Conservation (phyloP, 495 filamentous ascomycete genomes). For the Hypoxylon cercidicola region DNA sequence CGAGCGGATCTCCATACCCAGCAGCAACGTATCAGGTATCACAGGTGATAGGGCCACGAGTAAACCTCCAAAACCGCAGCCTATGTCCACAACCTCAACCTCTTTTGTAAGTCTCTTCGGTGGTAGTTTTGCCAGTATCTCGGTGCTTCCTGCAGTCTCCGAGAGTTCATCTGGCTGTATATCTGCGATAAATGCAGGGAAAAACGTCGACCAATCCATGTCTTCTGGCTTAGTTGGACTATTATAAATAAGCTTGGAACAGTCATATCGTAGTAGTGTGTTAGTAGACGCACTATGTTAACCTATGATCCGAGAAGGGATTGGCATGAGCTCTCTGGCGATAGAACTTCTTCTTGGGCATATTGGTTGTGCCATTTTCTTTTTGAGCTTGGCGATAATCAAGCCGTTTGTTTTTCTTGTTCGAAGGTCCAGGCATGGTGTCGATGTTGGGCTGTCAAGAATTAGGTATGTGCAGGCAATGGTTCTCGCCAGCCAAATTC, state of each 20-base stretch:
- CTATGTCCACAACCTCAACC: conserved; percentile 96
- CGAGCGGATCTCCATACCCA: conserved; percentile 92
- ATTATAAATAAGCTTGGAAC: conserved; percentile 24
- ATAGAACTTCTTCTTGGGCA: conserved; percentile 95
- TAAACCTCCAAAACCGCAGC: conserved; percentile 94
- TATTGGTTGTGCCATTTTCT: conserved; percentile 51
- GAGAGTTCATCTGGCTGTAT: conserved; percentile 12
- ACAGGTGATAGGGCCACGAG: conserved; percentile 84
- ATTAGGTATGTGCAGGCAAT: background rate
- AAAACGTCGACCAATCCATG: conserved; percentile 92
- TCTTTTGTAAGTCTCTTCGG: conserved; percentile 65
- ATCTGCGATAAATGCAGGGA: conserved; percentile 70
- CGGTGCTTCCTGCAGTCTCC: conserved; percentile 19
- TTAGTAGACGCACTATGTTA: conserved; percentile 77
- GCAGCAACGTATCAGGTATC: conserved; percentile 81
- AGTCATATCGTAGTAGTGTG: background rate
- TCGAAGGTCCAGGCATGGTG: conserved; percentile 63
- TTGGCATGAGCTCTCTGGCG: conserved; percentile 97
- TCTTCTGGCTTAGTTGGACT: conserved; percentile 83
- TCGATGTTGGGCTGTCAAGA: background rate
- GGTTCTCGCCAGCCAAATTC: background rate
- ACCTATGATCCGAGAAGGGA: conserved; percentile 91
- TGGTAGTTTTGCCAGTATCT: conserved; percentile 27
- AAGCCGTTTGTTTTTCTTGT: conserved; percentile 78
- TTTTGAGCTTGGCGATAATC: conserved; percentile 69